Base-by-base conservation (phyloP, 345 rosid genomes). In the Zanthoxylum bungeanum region DNA sequence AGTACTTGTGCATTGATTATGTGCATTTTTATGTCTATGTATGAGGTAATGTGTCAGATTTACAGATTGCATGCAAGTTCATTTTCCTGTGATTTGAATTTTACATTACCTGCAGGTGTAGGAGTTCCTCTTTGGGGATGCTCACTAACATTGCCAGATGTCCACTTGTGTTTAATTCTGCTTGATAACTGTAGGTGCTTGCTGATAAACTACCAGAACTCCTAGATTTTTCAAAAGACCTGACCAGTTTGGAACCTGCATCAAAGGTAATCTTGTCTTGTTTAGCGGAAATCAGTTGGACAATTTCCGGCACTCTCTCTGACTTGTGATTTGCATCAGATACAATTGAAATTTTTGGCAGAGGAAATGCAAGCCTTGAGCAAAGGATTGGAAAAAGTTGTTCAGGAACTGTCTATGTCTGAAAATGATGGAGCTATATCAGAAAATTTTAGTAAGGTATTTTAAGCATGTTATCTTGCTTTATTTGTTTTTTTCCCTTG, bases 361-460 rank as follows among this genome's bases (percentile, higher is more conserved):
- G 98, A 94, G 82, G 98, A 94, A 85, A 94, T 94, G 98, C 97
- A 94, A 88, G 98, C 96, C 16, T 77, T 94, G 75, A 92, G 88
- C 86, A 94, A 92, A 85, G 98, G 98, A 70, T 82, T 94, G 76
- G 98, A 94, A 79, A 94, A 92, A 73, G 89, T 91, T 63, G 85
- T 90, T 42, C 97, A 92, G 79, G 98, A 94, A 73, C 80, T 94
- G 55, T 76, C 97, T 73, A 70, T 82, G 76, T 84, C 97, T 11
- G 97, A 91, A 84, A 87, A 83, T 79, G 97, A 94, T 82, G 98
- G 97, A 58, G 86, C 86, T 51, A 66, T 92, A 64, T 92, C 98
- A 17, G 92, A 82, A 46, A 82, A 80, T 37, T 94, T 94, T 66
- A 76, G 80, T 58, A 75, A 84, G 98, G 98, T 92, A 80, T 36